Evolutionary conservation across 2,329 filamentous ascomycete genomes (phyloP).

Genomic region (Didymella segeticola): DNA sequence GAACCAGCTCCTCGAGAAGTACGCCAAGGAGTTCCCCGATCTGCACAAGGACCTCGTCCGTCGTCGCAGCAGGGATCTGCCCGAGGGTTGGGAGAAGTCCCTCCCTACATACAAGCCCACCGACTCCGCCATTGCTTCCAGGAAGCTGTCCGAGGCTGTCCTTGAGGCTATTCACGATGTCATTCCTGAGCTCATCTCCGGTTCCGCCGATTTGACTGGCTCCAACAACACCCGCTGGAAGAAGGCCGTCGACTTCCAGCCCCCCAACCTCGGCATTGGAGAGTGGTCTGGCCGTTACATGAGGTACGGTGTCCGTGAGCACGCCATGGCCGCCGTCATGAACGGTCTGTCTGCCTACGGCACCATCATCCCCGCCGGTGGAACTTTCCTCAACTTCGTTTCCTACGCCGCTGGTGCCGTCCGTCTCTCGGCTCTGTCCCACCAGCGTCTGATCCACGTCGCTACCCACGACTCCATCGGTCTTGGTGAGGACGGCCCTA

Average conservation of each 20-base stretch:
- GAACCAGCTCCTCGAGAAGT: slow-evolving; percentile 92
- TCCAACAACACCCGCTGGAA: slow-evolving; percentile 99
- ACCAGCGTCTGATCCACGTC: slow-evolving; percentile 90
- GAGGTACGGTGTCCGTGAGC: slow-evolving; percentile 90
- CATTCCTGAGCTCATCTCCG: slow-evolving; percentile 90
- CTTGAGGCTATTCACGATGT: slow-evolving; percentile 83
- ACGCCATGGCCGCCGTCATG: slow-evolving; percentile 90
- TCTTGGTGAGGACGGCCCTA: slow-evolving; percentile 97
- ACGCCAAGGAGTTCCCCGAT: slow-evolving; percentile 76
- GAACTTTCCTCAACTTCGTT: slow-evolving; percentile 99
- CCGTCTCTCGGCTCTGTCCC: slow-evolving; percentile 90
- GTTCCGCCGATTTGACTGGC: slow-evolving; percentile 95
- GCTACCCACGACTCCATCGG: slow-evolving; percentile 99
- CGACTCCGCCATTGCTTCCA: slow-evolving; percentile 85
- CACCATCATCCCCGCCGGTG: slow-evolving; percentile 88
- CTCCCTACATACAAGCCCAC: slow-evolving; percentile 88
- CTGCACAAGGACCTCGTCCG: slow-evolving; percentile 83
- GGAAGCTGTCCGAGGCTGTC: slow-evolving; percentile 95
- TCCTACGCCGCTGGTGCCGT: slow-evolving; percentile 96
- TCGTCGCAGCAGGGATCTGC: slow-evolving; percentile 81
- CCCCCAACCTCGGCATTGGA: slow-evolving; percentile 82
- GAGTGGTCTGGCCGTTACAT: slow-evolving; percentile 91
- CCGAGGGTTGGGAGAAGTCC: slow-evolving; percentile 94
- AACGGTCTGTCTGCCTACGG: slow-evolving; percentile 97
- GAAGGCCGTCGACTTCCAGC: slow-evolving; percentile 96